Conservation (phyloP, 2,329 filamentous ascomycete genomes). For the Ceratocystis harringtonii region DNA sequence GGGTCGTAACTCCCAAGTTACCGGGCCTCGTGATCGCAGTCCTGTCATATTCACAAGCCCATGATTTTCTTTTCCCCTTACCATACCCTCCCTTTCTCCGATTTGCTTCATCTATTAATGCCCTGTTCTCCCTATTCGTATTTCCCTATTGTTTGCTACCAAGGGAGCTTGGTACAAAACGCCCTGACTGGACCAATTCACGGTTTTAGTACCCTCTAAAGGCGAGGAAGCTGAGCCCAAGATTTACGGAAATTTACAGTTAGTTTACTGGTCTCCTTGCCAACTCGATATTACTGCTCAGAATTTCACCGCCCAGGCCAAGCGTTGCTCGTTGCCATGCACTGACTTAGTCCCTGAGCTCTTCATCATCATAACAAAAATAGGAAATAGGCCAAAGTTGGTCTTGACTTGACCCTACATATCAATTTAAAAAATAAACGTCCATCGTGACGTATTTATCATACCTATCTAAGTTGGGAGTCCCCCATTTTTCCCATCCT, state of each 20-base stretch:
- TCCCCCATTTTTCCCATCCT: not conserved
- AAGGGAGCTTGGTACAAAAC: not conserved
- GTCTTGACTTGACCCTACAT: not conserved
- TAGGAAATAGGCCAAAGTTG: not conserved
- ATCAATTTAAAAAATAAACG: not conserved
- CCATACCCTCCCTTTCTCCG: not conserved
- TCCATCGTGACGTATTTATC: slow-evolving; percentile 1
- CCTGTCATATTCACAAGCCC: not conserved
- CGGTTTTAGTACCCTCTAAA: not conserved
- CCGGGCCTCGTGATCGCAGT: not conserved
- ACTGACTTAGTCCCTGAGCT: not conserved
- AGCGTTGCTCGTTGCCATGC: not conserved
- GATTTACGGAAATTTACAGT: not conserved
- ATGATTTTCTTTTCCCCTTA: not conserved
- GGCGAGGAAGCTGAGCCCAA: not conserved
- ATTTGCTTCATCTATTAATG: not conserved
- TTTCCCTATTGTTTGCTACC: not conserved
- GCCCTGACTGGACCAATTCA: not conserved
- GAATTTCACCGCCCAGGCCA: not conserved
- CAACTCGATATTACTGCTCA: not conserved
- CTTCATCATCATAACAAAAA: not conserved
- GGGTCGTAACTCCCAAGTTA: not conserved
- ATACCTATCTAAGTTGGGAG: not conserved
- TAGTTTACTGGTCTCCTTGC: not conserved
- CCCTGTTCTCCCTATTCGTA: not conserved